A percentile compares a stretch with the other conserved stretches of the same genome.
Evolutionary conservation across 257 asterid species (phyloP).

Genomic region (Solanum commersonii): DNA sequence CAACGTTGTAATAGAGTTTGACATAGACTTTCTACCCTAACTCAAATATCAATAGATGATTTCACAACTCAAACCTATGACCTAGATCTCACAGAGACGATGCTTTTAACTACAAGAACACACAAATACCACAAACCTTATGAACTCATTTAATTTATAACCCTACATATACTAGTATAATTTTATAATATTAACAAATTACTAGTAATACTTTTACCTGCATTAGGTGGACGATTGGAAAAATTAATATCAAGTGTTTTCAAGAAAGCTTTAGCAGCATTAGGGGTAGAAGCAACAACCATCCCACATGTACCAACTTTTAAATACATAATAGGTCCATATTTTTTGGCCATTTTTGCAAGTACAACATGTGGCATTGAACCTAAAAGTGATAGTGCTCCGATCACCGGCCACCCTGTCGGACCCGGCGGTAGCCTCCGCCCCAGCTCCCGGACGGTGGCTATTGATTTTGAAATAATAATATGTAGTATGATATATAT

Average conservation of each 20-base stretch:
- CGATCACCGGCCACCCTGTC: constrained; percentile 34
- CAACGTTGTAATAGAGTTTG: neutral
- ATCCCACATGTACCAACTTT: constrained; percentile 30
- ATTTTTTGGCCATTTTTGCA: constrained; percentile 36
- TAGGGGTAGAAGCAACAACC: constrained; percentile 43
- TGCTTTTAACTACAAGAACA: neutral
- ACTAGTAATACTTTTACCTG: constrained; percentile 7
- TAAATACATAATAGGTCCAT: constrained; percentile 38
- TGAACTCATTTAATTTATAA: neutral
- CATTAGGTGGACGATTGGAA: constrained; percentile 31
- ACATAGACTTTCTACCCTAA: neutral
- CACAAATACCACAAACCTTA: neutral
- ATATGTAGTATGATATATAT: constrained; percentile 5
- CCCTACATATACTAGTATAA: neutral
- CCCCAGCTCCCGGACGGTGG: neutral
- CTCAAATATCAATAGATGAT: neutral
- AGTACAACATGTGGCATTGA: constrained; percentile 35
- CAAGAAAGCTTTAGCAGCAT: constrained; percentile 32
- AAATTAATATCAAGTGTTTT: constrained; percentile 31
- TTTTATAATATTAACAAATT: neutral
- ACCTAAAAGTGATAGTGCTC: constrained; percentile 36
- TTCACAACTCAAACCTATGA: neutral
- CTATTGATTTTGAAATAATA: neutral
- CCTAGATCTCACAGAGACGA: neutral
- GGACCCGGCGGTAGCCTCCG: constrained; percentile 36